Conservation (phyloP, 208 protist species). For the Leishmania braziliensis region DNA sequence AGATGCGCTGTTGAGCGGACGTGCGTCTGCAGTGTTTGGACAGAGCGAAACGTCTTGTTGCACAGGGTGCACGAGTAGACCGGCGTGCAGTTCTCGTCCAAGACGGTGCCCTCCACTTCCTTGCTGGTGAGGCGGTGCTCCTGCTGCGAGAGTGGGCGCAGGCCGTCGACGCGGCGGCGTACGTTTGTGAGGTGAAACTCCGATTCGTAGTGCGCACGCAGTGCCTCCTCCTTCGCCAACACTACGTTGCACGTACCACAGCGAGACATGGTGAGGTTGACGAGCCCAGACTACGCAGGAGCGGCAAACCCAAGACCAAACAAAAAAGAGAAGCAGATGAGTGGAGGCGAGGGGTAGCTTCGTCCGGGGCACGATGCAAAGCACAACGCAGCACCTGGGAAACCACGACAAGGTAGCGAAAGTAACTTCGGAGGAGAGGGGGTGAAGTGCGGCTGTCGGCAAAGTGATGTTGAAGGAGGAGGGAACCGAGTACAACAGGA, state of each 20-base stretch:
- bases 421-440: neutral
- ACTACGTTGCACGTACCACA: conserved; percentile 79
- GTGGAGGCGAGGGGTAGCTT: neutral
- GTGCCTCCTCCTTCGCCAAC: conserved; percentile 51
- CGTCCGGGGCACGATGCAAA: neutral
- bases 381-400: neutral
- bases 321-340: neutral
- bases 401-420: neutral
- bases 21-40: conserved; percentile 91
- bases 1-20: conserved; percentile 90
- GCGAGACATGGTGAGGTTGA: conserved; percentile 39
- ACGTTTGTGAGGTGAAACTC: conserved; percentile 87
- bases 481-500: neutral
- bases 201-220: conserved; percentile 77
- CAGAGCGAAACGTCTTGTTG: conserved; percentile 89
- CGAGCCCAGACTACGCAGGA: neutral
- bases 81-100: conserved; percentile 47
- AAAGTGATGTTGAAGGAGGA: neutral
- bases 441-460: neutral
- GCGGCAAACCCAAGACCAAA: too few relatives aligned
- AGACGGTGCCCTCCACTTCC: conserved; percentile 24
- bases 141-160: conserved; percentile 63
- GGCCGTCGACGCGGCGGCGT: conserved; percentile 79
- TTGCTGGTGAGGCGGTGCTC: conserved; percentile 47
- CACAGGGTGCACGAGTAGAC: conserved; percentile 90